Percentiles rank a stretch among this genome's conserved stretches.
Evolutionary conservation across 352 stramenopile genomes (phyloP).

Genomic region (Peronospora belbahrii): DNA sequence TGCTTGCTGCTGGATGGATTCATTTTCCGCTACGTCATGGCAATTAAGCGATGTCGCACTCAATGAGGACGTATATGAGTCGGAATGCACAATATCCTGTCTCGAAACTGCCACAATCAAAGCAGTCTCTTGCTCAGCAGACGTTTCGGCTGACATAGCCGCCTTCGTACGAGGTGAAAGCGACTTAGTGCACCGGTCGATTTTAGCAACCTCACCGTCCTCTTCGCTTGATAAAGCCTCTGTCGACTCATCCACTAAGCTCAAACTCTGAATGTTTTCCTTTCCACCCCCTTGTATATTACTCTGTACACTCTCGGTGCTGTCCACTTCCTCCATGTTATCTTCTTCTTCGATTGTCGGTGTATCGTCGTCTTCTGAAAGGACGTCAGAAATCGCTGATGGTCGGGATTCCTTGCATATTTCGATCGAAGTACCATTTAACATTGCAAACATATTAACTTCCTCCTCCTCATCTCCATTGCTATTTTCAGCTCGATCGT

Average conservation of each 20-base stretch:
- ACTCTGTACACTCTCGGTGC: not conserved
- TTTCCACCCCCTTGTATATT: not conserved
- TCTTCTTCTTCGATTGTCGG: constrained; percentile 11
- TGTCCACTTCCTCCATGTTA: constrained; percentile 6
- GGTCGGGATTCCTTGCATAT: constrained; percentile 14
- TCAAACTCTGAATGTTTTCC: constrained; percentile 6
- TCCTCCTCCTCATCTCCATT: not conserved
- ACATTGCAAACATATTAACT: constrained; percentile 16
- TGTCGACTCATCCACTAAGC: constrained; percentile 5
- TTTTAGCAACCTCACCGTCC: not conserved
- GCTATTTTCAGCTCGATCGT: not conserved
- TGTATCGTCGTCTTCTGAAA: constrained; percentile 27
- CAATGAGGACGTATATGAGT: constrained; percentile 4
- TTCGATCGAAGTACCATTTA: constrained; percentile 19
- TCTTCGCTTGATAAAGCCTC: not conserved
- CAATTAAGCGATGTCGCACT: constrained; percentile 4
- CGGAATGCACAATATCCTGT: not conserved
- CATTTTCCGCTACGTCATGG: constrained; percentile 20
- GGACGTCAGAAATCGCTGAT: constrained; percentile 18
- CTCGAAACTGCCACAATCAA: not conserved
- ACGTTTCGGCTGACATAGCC: not conserved
- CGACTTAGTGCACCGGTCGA: not conserved
- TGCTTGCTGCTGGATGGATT: constrained; percentile 35
- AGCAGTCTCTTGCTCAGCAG: not conserved
- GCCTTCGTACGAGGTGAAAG: constrained; percentile 1